These are phyloP conservation scores for Saccharata proteae DNA, from an alignment of 2,329 filamentous ascomycete genomes.

Conservation along the genomic window DNA sequence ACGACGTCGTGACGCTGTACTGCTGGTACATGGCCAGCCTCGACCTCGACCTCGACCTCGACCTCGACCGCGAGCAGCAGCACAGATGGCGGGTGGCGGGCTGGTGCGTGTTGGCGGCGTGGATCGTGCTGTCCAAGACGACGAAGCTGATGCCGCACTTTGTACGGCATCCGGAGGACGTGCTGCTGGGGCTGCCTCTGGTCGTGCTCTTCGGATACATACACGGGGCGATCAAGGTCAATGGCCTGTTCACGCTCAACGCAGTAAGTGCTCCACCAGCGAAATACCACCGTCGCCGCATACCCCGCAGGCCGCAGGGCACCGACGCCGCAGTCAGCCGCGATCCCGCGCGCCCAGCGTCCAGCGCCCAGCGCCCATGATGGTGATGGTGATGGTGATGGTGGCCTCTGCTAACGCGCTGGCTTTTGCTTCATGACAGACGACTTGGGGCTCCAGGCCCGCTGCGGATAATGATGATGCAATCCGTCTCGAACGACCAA, in stretches of 20 bases:
- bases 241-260: constrained; percentile 61
- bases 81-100: constrained; percentile 7
- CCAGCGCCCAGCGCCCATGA: constrained; percentile 4
- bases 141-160: constrained; percentile 86
- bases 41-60: constrained; percentile 1
- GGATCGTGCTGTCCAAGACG: constrained; percentile 69
- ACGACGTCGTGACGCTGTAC: constrained; percentile 61
- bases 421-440: constrained; percentile 41
- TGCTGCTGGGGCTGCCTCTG: constrained; percentile 61
- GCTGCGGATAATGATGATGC: constrained; percentile 67
- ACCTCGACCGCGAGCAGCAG: not conserved
- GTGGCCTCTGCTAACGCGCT: constrained; percentile 6
- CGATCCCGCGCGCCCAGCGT: constrained; percentile 14
- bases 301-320: constrained; percentile 2
- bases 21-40: constrained; percentile 13
- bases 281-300: constrained; percentile 1
- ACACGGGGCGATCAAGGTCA: constrained; percentile 84
- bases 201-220: constrained; percentile 87
- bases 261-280: constrained; percentile 18
- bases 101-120: constrained; percentile 21
- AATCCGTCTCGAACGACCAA: constrained; percentile 20
- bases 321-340: not conserved
- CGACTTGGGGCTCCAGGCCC: constrained; percentile 87
- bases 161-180: constrained; percentile 68
- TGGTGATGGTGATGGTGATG: not conserved